Percentiles rank a stretch among this genome's conserved stretches.
Evolutionary conservation across 768 basidiomycete genomes (phyloP).

Genomic region (Boletus huronensis): DNA sequence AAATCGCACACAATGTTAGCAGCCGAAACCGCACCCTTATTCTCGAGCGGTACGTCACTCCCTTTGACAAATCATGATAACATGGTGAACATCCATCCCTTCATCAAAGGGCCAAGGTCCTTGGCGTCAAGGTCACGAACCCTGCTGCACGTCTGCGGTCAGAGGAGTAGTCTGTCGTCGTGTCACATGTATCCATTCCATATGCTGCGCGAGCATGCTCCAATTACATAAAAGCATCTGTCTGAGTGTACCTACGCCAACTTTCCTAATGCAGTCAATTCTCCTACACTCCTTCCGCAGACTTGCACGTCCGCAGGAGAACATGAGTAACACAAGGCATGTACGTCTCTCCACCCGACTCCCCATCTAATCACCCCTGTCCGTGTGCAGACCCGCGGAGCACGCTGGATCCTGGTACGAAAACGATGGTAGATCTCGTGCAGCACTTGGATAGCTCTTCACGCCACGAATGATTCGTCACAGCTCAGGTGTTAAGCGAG

Average conservation of each 20-base stretch:
- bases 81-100: conserved; percentile 9
- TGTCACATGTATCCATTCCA: conserved; percentile 43
- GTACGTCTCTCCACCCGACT: not conserved
- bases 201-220: conserved; percentile 52
- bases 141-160: conserved; percentile 87
- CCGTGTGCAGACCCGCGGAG: conserved; percentile 50
- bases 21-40: conserved; percentile 92
- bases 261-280: conserved; percentile 27
- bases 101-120: conserved; percentile 64
- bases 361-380: not conserved
- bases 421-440: conserved; percentile 47
- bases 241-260: not conserved
- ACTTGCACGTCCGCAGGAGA: conserved; percentile 8
- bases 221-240: conserved; percentile 26
- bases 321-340: conserved; percentile 30
- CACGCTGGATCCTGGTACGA: conserved; percentile 95
- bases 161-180: conserved; percentile 69
- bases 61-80: not conserved
- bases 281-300: conserved; percentile 16
- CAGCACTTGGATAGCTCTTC: conserved; percentile 12
- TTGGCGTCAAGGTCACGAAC: conserved; percentile 95
- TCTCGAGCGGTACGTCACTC: conserved; percentile 67
- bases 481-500: conserved; percentile 54
- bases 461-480: conserved; percentile 10
- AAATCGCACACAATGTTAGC: conserved; percentile 95